A percentile compares a stretch with the other conserved stretches of the same genome.
phyloP scores from a whole-genome alignment of 2,329 filamentous ascomycete species.

The Paecilomyces sp. region DNA sequence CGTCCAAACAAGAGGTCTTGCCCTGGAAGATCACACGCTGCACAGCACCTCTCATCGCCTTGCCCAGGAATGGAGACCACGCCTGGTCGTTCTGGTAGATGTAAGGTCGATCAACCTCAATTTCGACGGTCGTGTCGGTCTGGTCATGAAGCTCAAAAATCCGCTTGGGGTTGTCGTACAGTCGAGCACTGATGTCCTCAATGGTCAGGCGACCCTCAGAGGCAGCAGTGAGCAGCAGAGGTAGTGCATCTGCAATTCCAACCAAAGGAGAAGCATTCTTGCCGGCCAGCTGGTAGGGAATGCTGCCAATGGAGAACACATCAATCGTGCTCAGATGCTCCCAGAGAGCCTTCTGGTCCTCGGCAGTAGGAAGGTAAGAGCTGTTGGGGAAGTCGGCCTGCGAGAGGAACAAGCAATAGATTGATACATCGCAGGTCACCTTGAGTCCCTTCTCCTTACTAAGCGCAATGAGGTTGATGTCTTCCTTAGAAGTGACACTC shows the following conservation, averaged over 20 bases:
- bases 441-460: conserved; percentile 76
- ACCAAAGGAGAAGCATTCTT: conserved; percentile 52
- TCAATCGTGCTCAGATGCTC: conserved; percentile 66
- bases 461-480: conserved; percentile 68
- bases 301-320: conserved; percentile 70
- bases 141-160: conserved; percentile 82
- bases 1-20: conserved; percentile 68
- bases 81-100: conserved; percentile 44
- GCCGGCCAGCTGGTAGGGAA: conserved; percentile 67
- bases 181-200: conserved; percentile 62
- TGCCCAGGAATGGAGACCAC: conserved; percentile 69
- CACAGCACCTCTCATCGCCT: conserved; percentile 60
- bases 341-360: conserved; percentile 69
- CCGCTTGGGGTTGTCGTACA: conserved; percentile 71
- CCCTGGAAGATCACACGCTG: conserved; percentile 70
- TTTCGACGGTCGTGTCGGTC: conserved; percentile 63
- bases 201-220: conserved; percentile 65
- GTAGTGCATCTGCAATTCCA: conserved; percentile 67
- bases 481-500: conserved; percentile 72
- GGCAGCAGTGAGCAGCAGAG: conserved; percentile 68
- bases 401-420: conserved; percentile 70
- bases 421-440: conserved; percentile 75
- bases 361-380: conserved; percentile 55
- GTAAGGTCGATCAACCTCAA: conserved; percentile 68
- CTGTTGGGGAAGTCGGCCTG: conserved; percentile 64